A percentile compares a stretch with the other conserved stretches of the same genome.
Evolutionary conservation across 129 eudicot species (phyloP).

Genomic region (Sambucus nigra): DNA sequence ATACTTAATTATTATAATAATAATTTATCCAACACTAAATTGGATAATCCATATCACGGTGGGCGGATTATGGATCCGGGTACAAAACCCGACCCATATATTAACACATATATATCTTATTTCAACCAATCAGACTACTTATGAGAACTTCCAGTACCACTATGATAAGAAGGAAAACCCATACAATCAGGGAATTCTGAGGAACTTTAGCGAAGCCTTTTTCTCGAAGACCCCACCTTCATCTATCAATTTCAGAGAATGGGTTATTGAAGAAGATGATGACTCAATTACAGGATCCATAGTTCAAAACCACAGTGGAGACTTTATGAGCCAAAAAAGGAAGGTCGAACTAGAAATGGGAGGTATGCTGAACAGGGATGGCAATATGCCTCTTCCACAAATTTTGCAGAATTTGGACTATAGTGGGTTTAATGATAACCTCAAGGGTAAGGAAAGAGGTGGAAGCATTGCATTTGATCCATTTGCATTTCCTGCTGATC

Average conservation of each 20-base stretch:
- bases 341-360: constrained; percentile 35
- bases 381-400: constrained; percentile 16
- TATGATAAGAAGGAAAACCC: constrained; percentile 80
- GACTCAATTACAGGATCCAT: constrained; percentile 21
- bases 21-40: too few species aligned
- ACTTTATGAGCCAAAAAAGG: constrained; percentile 14
- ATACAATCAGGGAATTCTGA: constrained; percentile 41
- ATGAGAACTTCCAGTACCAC: constrained; percentile 65
- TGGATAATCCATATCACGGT: too few species aligned
- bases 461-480: constrained; percentile 13
- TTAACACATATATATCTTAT: too few species aligned
- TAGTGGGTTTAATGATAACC: constrained; percentile 19
- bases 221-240: constrained; percentile 46
- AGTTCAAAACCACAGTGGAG: constrained; percentile 20
- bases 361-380: constrained; percentile 23
- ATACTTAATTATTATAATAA: too few species aligned
- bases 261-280: constrained; percentile 53
- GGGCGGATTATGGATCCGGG: too few species aligned
- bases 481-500: constrained; percentile 9
- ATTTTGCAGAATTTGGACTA: constrained; percentile 28
- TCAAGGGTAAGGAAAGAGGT: constrained; percentile 19
- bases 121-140: constrained; percentile 90
- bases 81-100: too few species aligned
- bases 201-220: constrained; percentile 52
- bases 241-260: constrained; percentile 51